phyloP scores from a whole-genome alignment of 2,329 filamentous ascomycete species.

The Trichoderma citrinoviride region DNA sequence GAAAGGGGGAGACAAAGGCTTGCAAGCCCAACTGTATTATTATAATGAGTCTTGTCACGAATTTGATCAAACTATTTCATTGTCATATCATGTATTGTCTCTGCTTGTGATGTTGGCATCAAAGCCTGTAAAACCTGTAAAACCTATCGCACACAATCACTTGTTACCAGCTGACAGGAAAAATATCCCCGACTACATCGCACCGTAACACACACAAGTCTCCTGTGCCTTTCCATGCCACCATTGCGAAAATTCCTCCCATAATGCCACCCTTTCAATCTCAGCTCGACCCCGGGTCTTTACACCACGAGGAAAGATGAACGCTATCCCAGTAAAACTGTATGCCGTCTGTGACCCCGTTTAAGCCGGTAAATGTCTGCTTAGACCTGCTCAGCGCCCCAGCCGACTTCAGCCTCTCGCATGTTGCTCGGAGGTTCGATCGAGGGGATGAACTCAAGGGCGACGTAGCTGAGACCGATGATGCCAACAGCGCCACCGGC shows the following conservation, averaged over 20 bases:
- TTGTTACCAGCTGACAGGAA: not conserved
- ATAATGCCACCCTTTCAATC: not conserved
- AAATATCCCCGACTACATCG: not conserved
- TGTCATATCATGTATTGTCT: not conserved
- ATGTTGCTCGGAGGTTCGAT: conserved; percentile 80
- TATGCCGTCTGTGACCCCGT: not conserved
- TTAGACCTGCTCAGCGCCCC: conserved; percentile 76
- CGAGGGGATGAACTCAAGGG: conserved; percentile 72
- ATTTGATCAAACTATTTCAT: not conserved
- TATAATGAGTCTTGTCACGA: not conserved
- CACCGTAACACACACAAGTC: not conserved
- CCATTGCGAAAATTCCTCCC: not conserved
- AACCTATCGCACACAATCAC: not conserved
- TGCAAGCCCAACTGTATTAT: not conserved
- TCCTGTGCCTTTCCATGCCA: not conserved
- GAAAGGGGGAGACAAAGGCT: not conserved
- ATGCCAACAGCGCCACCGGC: conserved; percentile 75
- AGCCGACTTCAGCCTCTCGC: conserved; percentile 72
- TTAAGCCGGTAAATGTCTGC: not conserved
- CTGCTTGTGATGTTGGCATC: not conserved
- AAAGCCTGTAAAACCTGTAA: not conserved
- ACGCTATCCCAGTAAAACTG: not conserved
- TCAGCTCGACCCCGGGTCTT: not conserved
- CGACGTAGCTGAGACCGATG: conserved; percentile 74
- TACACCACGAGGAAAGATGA: not conserved